phyloP scores from a whole-genome alignment of 2,329 filamentous ascomycete genomes.

The Sporothrix schenckii region DNA sequence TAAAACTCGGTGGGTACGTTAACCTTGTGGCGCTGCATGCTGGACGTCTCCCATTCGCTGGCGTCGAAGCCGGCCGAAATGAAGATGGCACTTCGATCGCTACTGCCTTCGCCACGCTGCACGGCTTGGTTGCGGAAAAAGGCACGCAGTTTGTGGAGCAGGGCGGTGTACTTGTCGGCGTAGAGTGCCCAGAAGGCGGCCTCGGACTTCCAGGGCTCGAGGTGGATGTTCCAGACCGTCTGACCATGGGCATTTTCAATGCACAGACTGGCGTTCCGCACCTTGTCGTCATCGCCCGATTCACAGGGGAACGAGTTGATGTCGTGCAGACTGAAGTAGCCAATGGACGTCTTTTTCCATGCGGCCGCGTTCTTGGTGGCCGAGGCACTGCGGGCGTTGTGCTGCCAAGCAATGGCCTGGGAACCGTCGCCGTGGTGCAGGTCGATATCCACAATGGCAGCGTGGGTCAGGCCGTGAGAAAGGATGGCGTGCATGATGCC shows the following conservation, averaged over 20 bases:
- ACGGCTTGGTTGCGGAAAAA: slow-evolving; percentile 76
- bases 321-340: slow-evolving; percentile 95
- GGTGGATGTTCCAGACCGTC: slow-evolving; percentile 92
- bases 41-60: slow-evolving; percentile 86
- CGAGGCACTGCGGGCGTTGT: slow-evolving; percentile 70
- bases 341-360: slow-evolving; percentile 84
- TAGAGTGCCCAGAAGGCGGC: slow-evolving; percentile 90
- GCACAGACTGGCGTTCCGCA: slow-evolving; percentile 90
- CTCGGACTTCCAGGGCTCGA: slow-evolving; percentile 81
- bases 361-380: slow-evolving; percentile 70
- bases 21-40: slow-evolving; percentile 94
- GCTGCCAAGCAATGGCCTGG: slow-evolving; percentile 88
- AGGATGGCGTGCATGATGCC: slow-evolving; percentile 90
- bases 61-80: slow-evolving; percentile 96
- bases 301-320: slow-evolving; percentile 86
- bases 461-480: slow-evolving; percentile 84
- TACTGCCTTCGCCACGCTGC: slow-evolving; percentile 41
- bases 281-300: slow-evolving; percentile 68
- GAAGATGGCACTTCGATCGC: slow-evolving; percentile 78
- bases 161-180: slow-evolving; percentile 70
- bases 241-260: slow-evolving; percentile 94
- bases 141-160: slow-evolving; percentile 78
- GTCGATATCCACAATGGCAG: slow-evolving; percentile 90
- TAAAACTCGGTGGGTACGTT: slow-evolving; percentile 98
- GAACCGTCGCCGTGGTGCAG: slow-evolving; percentile 95